Conservation (phyloP, 345 rosid genomes). For the Laguncularia racemosa region DNA sequence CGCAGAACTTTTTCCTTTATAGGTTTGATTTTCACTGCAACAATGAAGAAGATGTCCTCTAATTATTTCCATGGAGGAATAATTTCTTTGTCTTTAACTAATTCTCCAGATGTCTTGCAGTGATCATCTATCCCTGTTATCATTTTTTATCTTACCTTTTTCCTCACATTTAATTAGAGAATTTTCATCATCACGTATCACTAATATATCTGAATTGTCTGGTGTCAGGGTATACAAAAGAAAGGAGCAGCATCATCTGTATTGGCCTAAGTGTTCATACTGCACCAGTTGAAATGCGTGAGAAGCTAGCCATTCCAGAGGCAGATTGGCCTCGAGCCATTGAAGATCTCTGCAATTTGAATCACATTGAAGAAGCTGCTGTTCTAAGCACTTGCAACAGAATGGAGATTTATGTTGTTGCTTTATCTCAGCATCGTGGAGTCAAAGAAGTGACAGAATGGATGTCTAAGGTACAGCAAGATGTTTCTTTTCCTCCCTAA, state of each 20-base stretch:
- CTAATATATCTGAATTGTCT: constrained; percentile 9
- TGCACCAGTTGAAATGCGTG: constrained; percentile 77
- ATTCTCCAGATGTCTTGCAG: no score
- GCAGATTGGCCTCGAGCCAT: constrained; percentile 84
- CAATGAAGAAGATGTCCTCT: no score
- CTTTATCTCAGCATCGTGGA: constrained; percentile 73
- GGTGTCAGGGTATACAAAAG: constrained; percentile 58
- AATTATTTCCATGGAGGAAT: no score
- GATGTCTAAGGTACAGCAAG: constrained; percentile 70
- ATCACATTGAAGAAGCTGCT: constrained; percentile 86
- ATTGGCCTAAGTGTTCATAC: constrained; percentile 75
- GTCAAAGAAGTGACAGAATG: constrained; percentile 82
- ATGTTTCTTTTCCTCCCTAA: constrained; percentile 1
- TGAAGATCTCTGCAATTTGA: constrained; percentile 72
- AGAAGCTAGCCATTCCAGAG: constrained; percentile 75
- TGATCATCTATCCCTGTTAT: background rate
- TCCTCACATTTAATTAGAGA: background rate
- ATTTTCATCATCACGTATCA: background rate
- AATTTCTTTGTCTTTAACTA: no score
- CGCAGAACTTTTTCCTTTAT: no score
- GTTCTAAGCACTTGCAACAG: constrained; percentile 82
- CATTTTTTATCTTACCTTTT: background rate
- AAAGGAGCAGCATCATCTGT: constrained; percentile 64
- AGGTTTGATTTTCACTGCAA: no score
- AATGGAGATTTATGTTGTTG: constrained; percentile 72